These are phyloP conservation scores for Candida quercuum DNA, from an alignment of 805 yeast genomes.

Conservation along the genomic window DNA sequence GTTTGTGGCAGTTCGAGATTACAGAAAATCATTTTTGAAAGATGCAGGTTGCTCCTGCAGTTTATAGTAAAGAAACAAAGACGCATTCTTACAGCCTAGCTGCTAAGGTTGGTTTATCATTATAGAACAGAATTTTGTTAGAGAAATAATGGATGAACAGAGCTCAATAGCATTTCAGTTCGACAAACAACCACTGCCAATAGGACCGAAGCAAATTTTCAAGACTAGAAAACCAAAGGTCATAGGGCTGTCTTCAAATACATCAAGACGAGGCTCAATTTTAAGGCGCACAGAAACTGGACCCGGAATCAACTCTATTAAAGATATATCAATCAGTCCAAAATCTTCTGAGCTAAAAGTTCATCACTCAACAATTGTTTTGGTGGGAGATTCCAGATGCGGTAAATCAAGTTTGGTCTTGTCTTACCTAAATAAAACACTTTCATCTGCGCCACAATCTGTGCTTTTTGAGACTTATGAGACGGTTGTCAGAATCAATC, in stretches of 20 bases:
- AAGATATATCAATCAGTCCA: background rate
- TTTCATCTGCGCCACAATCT: conserved; percentile 4
- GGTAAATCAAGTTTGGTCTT: conserved; percentile 23
- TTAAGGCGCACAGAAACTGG: background rate
- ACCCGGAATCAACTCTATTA: background rate
- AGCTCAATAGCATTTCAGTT: no score
- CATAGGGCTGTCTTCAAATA: no score
- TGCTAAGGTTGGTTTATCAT: no score
- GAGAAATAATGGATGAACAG: no score
- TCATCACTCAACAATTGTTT: conserved; percentile 9
- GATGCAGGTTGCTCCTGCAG: no score
- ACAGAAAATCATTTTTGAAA: no score
- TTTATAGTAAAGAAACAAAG: no score
- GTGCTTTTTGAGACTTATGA: conserved; percentile 20
- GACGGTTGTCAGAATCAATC: conserved; percentile 10
- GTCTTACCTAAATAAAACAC: conserved; percentile 15
- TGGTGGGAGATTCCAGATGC: conserved; percentile 24
- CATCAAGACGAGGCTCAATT: background rate
- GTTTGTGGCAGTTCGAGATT: background rate
- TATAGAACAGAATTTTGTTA: no score
- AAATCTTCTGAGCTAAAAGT: background rate
- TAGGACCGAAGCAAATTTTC: background rate
- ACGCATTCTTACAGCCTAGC: no score
- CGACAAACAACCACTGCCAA: no score
- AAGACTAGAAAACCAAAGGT: no score